A percentile compares a stretch with the other conserved stretches of the same genome.
phyloP scores from a whole-genome alignment of 2,329 filamentous ascomycete genomes.

The Emericellopsis cladophorae region DNA sequence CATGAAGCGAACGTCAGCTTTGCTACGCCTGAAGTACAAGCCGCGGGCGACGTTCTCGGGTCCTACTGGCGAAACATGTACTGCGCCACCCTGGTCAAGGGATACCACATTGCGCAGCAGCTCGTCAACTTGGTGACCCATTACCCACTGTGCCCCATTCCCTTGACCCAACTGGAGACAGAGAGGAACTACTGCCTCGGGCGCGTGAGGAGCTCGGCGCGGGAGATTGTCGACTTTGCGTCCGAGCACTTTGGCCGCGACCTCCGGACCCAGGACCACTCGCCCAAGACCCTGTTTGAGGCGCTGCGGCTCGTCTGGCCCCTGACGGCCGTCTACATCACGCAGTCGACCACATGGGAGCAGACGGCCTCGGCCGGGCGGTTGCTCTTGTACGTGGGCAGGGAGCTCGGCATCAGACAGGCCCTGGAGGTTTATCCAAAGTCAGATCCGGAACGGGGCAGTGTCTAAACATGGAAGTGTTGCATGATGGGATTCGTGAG shows the following conservation, averaged over 20 bases:
- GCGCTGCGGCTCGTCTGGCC: constrained; percentile 25
- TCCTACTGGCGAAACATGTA: constrained; percentile 20
- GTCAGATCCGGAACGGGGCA: background rate
- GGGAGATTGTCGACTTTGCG: constrained; percentile 14
- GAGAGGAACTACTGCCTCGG: constrained; percentile 15
- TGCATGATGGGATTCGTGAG: too few relatives aligned
- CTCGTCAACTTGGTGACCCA: constrained; percentile 22
- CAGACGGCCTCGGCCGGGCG: constrained; percentile 13
- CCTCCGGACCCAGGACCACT: constrained; percentile 8
- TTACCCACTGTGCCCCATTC: constrained; percentile 9
- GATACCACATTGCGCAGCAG: constrained; percentile 17
- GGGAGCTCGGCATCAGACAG: constrained; percentile 22
- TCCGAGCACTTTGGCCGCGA: constrained; percentile 12
- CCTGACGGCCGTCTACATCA: constrained; percentile 16
- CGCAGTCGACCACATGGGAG: constrained; percentile 12
- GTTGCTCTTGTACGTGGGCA: constrained; percentile 18
- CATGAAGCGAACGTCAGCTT: constrained; percentile 3
- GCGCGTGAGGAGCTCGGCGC: constrained; percentile 12
- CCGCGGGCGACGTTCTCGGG: constrained; percentile 5
- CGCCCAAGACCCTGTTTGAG: constrained; percentile 20
- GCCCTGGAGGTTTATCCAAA: constrained; percentile 13
- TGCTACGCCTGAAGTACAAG: background rate
- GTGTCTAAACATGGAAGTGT: background rate
- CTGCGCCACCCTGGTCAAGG: constrained; percentile 18
- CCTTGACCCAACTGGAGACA: constrained; percentile 10